These are phyloP conservation scores for Penicillium concentricum DNA, from an alignment of 2,329 filamentous ascomycete species.

Conservation along the genomic window DNA sequence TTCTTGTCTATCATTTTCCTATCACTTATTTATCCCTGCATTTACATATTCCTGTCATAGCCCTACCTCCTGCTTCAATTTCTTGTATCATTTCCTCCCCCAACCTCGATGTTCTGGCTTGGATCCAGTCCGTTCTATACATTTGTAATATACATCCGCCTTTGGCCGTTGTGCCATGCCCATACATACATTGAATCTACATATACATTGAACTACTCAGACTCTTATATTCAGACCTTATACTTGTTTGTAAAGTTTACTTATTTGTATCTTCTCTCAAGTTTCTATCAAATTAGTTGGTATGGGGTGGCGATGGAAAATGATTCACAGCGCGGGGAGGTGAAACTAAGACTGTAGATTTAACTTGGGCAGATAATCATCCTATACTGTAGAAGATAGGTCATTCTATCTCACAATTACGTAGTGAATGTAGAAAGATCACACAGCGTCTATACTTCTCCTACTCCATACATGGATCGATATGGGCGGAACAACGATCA, in stretches of 20 bases:
- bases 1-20: conserved; percentile 15
- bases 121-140: conserved; percentile 23
- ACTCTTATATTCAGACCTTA: background rate
- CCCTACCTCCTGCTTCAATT: conserved; percentile 1
- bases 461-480: background rate
- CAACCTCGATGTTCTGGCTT: conserved; percentile 22
- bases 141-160: conserved; percentile 36
- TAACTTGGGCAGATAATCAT: background rate
- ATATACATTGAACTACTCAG: conserved; percentile 3
- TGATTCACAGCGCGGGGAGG: background rate
- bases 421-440: background rate
- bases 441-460: background rate
- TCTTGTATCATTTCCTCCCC: conserved; percentile 24
- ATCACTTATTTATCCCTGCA: conserved; percentile 5
- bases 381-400: background rate
- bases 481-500: conserved; percentile 27
- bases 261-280: background rate
- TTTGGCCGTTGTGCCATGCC: conserved; percentile 17
- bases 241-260: background rate
- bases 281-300: too few relatives aligned
- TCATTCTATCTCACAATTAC: background rate
- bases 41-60: conserved; percentile 10
- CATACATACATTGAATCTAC: conserved; percentile 24
- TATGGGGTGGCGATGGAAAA: background rate
- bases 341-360: too few relatives aligned